A percentile compares a stretch with the other conserved stretches of the same genome.
phyloP scores from a whole-genome alignment of 2,329 filamentous ascomycete species.

The Ceratocystis variospora region DNA sequence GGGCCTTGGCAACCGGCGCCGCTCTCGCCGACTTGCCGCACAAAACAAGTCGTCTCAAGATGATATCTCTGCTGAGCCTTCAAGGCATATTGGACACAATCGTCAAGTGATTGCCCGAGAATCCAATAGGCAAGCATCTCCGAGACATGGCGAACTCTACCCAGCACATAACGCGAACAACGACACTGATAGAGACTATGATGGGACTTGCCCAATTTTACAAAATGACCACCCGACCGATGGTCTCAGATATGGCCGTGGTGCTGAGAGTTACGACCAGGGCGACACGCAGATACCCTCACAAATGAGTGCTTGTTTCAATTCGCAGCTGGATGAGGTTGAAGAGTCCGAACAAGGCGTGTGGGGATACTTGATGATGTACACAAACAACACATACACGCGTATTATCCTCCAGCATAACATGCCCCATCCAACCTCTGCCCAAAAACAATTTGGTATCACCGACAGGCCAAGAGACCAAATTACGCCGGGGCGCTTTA shows the following conservation, averaged over 20 bases:
- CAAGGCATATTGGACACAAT: not conserved
- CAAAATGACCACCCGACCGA: not conserved
- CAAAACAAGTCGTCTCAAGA: not conserved
- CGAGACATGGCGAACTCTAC: not conserved
- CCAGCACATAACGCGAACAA: not conserved
- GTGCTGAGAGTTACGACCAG: constrained; percentile 7
- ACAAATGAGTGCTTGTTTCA: constrained; percentile 30
- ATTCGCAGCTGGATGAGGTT: constrained; percentile 46
- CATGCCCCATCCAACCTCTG: constrained; percentile 43
- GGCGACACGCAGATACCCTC: constrained; percentile 16
- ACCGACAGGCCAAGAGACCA: constrained; percentile 31
- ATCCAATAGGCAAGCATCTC: not conserved
- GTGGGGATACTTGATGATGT: constrained; percentile 86
- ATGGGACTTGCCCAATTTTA: constrained; percentile 4
- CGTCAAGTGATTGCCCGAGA: not conserved
- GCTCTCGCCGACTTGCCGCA: constrained; percentile 11
- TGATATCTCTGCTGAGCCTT: not conserved
- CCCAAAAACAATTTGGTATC: constrained; percentile 24
- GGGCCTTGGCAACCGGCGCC: constrained; percentile 6
- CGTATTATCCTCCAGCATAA: constrained; percentile 57
- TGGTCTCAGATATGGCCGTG: not conserved
- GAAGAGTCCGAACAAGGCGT: constrained; percentile 75
- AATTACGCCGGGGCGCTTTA: constrained; percentile 11
- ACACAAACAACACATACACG: constrained; percentile 54
- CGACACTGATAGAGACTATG: not conserved